Conservation (phyloP, 2,329 filamentous ascomycete genomes). For the Pestalotiopsis sp. region DNA sequence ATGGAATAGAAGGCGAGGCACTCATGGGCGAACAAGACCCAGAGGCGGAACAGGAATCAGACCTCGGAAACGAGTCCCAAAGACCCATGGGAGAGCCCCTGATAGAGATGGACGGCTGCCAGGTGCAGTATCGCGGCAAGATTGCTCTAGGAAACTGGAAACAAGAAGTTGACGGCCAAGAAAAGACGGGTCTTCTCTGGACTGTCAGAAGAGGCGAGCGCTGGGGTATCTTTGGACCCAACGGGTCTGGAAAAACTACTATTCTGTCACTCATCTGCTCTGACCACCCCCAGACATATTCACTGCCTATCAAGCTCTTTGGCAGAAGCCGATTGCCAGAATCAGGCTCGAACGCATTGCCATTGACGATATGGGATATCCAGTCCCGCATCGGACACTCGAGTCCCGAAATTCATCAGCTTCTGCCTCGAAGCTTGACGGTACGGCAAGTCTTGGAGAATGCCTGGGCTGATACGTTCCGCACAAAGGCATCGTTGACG, state of each 20-base stretch:
- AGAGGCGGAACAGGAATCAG: slow-evolving; percentile 16
- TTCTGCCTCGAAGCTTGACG: slow-evolving; percentile 80
- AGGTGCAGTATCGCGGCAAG: slow-evolving; percentile 78
- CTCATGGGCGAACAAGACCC: slow-evolving; percentile 32
- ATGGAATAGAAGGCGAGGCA: slow-evolving; percentile 38
- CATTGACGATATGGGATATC: slow-evolving; percentile 90
- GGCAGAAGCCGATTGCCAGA: slow-evolving; percentile 79
- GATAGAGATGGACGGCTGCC: slow-evolving; percentile 85
- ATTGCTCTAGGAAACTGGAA: slow-evolving; percentile 81
- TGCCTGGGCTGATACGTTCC: slow-evolving; percentile 88
- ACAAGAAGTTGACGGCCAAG: slow-evolving; percentile 52
- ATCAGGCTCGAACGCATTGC: slow-evolving; percentile 63
- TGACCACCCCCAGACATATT: slow-evolving; percentile 94
- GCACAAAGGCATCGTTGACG: slow-evolving; percentile 67
- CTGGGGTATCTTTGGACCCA: slow-evolving; percentile 92
- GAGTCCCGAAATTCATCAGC: slow-evolving; percentile 89
- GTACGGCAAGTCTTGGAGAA: slow-evolving; percentile 77
- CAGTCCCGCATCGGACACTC: slow-evolving; percentile 90
- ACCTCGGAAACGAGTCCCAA: slow-evolving; percentile 5
- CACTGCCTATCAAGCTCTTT: slow-evolving; percentile 83
- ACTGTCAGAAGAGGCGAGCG: slow-evolving; percentile 80
- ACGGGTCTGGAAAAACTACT: slow-evolving; percentile 95
- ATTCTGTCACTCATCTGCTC: slow-evolving; percentile 90
- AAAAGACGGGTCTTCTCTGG: slow-evolving; percentile 73
- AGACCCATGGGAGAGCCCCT: slow-evolving; percentile 63